Percentiles rank a stretch among this genome's conserved stretches.
These are phyloP conservation scores for Metarhizium brunneum DNA, from an alignment of 2,329 filamentous ascomycete genomes.

Conservation along the genomic window DNA sequence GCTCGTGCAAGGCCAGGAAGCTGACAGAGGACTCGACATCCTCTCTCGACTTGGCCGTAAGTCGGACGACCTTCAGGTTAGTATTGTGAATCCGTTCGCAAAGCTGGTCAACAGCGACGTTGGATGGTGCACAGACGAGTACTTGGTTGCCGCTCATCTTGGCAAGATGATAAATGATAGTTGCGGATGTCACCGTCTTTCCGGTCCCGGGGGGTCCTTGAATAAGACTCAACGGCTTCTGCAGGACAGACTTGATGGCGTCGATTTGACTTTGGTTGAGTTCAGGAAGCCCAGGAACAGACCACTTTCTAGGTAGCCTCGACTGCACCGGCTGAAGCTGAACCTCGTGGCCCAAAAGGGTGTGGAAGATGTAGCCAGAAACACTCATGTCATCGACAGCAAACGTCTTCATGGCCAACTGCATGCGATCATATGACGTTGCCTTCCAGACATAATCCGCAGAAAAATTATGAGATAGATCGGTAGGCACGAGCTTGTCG, in stretches of 20 bases:
- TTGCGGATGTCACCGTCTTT: conserved; percentile 97
- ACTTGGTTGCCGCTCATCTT: conserved; percentile 94
- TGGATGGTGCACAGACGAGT: conserved; percentile 92
- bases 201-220: conserved; percentile 95
- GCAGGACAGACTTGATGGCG: conserved; percentile 89
- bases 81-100: conserved; percentile 95
- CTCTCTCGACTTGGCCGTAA: conserved; percentile 97
- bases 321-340: conserved; percentile 93
- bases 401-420: conserved; percentile 98
- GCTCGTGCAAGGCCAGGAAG: conserved; percentile 90
- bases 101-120: conserved; percentile 95
- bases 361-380: conserved; percentile 97
- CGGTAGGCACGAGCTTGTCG: conserved; percentile 90
- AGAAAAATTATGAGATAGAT: conserved; percentile 95
- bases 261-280: conserved; percentile 93
- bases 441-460: conserved; percentile 99
- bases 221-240: conserved; percentile 89
- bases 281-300: conserved; percentile 85
- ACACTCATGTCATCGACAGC: conserved; percentile 97
- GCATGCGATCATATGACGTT: conserved; percentile 98
- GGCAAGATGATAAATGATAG: conserved; percentile 94
- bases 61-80: conserved; percentile 88
- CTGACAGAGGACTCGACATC: conserved; percentile 98
- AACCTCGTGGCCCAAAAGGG: conserved; percentile 89
- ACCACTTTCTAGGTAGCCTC: conserved; percentile 92